A percentile compares a stretch with the other conserved stretches of the same genome.
phyloP scores from a whole-genome alignment of 148 eudicot species.

The Vaccinium vitisidaea region DNA sequence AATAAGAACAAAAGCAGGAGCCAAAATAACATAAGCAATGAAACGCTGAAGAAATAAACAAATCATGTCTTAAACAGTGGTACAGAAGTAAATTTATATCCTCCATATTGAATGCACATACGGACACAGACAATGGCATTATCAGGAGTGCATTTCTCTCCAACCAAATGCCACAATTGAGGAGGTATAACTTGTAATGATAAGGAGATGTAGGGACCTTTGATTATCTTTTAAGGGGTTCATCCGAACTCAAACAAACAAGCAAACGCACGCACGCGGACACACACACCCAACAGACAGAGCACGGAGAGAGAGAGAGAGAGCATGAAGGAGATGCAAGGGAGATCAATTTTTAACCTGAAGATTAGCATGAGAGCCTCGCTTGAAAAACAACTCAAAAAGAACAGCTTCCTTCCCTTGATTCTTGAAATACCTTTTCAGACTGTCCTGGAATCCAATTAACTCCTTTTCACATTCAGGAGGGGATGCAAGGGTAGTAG shows the following conservation, averaged over 20 bases:
- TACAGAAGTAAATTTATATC: neutral
- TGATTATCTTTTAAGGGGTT: neutral
- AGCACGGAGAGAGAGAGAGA: neutral
- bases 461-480: conserved; percentile 73
- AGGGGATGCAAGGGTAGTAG: conserved; percentile 60
- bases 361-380: conserved; percentile 86
- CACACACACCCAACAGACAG: neutral
- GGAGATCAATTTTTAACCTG: conserved; percentile 46
- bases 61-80: neutral
- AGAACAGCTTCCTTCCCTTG: conserved; percentile 71
- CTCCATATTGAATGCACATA: neutral
- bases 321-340: neutral
- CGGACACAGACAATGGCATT: neutral
- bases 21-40: neutral
- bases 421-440: conserved; percentile 52
- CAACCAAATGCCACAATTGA: neutral
- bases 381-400: conserved; percentile 82
- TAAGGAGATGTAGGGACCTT: neutral
- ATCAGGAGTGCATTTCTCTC: neutral
- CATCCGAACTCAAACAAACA: neutral
- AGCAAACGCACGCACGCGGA: no score
- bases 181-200: neutral
- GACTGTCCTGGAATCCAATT: conserved; percentile 56
- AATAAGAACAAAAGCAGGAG: conserved; percentile 2
- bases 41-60: neutral